Base-by-base conservation (phyloP, 495 filamentous ascomycete species). In the Aspergillus nidulans region DNA sequence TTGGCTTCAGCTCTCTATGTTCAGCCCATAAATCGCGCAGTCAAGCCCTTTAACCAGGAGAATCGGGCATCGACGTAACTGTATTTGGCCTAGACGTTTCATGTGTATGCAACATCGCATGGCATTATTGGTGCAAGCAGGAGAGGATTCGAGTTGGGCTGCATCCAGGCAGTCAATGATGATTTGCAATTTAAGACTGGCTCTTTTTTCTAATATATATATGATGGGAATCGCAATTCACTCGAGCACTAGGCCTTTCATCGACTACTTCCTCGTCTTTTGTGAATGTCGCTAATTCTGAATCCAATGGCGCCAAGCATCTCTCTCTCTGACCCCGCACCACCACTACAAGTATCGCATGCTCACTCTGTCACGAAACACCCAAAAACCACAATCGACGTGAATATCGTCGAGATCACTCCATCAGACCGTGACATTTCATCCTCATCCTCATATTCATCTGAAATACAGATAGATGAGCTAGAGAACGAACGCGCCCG, bases 221-320 rank as follows among this genome's bases (percentile, higher is more conserved):
- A 34, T n/a, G n/a, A n/a, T n/a, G n/a, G n/a, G n/a, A n/a, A n/a
- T n/a, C n/a, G n/a, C n/a, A n/a, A n/a, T 30, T 10, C 26, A 10
- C 5, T 30, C 26, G 4, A 10, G 26, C 26, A 4, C 10, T 4
- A 30, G 26, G 26, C 5, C 4, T 5, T 30, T 4, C 10, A 10
- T 10, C 4, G 26, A 30, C 10, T 4, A 10, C 26, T 30, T 30
- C 26, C 26, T 30, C 26, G 26, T 30, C 26, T 30, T 10, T 5
- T 30, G 10, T 30, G 4, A 30, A 30, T 30, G 10, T 30, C 10
- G 26, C 26, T 10, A 4, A 10, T 10, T 10, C 10, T 30, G 26
- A n/a, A n/a, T n/a, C 26, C 40, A 40, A 51, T 51, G 48, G 48
- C 48, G 34, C 48, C 48, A 40, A 51, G 48, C 20, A 28, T 51